Percentiles rank a stretch among this genome's conserved stretches.
Evolutionary conservation across 441 rosid genomes (phyloP).

Genomic region (Pelargonium myrrhifolium): DNA sequence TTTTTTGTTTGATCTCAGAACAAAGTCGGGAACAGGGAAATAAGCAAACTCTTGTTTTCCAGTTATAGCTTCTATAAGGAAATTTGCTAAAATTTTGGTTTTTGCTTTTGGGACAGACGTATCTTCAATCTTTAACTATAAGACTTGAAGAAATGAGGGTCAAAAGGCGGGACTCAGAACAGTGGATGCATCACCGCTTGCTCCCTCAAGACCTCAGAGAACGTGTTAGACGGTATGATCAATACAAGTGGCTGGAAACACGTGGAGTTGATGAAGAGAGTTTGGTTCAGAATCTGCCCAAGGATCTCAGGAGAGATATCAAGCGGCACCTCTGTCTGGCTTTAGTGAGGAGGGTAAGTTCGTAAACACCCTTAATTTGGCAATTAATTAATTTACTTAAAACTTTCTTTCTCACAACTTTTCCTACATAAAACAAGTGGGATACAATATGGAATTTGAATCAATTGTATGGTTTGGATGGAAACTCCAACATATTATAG

Average conservation of each 20-base stretch:
- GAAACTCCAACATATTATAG: no score
- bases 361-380: conserved; percentile 6
- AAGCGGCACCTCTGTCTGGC: conserved; percentile 93
- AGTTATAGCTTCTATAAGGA: neutral
- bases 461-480: no score
- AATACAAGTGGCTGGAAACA: conserved; percentile 95
- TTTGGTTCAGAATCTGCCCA: conserved; percentile 79
- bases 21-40: neutral
- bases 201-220: conserved; percentile 83
- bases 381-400: neutral
- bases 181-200: conserved; percentile 97
- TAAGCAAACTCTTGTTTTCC: neutral
- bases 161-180: conserved; percentile 96
- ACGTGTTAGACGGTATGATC: conserved; percentile 91
- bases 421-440: neutral
- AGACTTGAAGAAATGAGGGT: conserved; percentile 98
- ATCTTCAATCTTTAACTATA: conserved; percentile 90
- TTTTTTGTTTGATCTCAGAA: neutral
- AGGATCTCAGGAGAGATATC: conserved; percentile 94
- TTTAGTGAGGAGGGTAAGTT: conserved; percentile 79
- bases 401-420: neutral
- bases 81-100: neutral
- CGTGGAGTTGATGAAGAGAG: conserved; percentile 91
- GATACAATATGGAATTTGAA: no score
- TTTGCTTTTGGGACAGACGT: conserved; percentile 50